These are phyloP conservation scores for Kwoniella sp. DNA, from an alignment of 768 basidiomycete genomes.

Conservation along the genomic window DNA sequence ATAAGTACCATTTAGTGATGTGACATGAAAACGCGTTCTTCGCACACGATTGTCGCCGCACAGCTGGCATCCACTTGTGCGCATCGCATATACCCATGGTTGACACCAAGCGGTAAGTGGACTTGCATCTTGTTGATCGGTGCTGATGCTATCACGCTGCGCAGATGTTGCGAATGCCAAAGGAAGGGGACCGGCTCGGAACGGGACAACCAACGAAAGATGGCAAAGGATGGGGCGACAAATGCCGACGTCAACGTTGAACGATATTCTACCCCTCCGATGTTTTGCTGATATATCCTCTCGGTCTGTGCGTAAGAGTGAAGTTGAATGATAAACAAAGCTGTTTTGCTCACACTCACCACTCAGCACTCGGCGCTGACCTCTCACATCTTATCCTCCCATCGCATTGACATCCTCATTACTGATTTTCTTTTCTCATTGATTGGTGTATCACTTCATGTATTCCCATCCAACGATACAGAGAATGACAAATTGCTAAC, in stretches of 20 bases:
- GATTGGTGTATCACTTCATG: too few relatives aligned
- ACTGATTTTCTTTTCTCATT: too few relatives aligned
- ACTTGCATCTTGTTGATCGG: too few relatives aligned
- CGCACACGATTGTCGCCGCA: background rate
- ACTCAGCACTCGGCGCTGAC: background rate
- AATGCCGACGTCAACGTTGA: slow-evolving; percentile 15
- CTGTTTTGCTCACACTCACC: background rate
- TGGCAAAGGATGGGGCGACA: background rate
- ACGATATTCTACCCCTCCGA: slow-evolving; percentile 13
- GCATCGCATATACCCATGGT: too few relatives aligned
- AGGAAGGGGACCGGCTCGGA: too few relatives aligned
- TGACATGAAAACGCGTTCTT: slow-evolving; percentile 7
- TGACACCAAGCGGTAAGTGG: too few relatives aligned
- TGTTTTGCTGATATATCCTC: background rate
- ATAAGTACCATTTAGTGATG: background rate
- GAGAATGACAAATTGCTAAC: too few relatives aligned
- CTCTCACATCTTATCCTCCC: too few relatives aligned
- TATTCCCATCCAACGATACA: too few relatives aligned
- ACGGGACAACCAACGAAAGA: background rate
- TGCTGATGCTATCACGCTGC: too few relatives aligned
- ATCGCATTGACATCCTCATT: too few relatives aligned
- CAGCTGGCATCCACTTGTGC: background rate
- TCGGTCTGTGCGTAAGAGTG: background rate
- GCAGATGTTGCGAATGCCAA: too few relatives aligned
- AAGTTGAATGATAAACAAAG: slow-evolving; percentile 9